Evolutionary conservation across 495 filamentous ascomycete species (phyloP), one percentile per base, ranked within the genome.

Genomic region (Neohortaea acidophila): DNA sequence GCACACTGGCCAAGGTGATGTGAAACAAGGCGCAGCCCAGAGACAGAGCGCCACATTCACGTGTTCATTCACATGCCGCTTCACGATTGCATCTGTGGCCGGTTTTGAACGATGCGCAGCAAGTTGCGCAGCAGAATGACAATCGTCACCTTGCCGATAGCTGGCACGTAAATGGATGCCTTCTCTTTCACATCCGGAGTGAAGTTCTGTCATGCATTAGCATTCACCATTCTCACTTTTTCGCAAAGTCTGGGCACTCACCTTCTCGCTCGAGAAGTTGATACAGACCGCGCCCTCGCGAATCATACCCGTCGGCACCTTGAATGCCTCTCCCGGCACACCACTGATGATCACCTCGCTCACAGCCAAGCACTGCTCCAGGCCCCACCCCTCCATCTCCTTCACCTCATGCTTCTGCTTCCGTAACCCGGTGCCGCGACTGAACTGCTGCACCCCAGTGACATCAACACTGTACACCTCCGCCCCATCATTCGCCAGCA

Each of bases 81-180:
- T n/a, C 7, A 7, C n/a, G 7, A 27, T 7, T 27, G 24, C 24
- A 27, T 30, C 2, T 42, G 4, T 31, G 36, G 43, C 7, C 27
- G 33, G 28, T 50, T 50, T 14, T 45, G 36, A 17, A 41, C 47
- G 18, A 49, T 21, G 13, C 47, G 41, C 58, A 94, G 63, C 8
- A 94, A 62, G 56, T 97, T 97, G 36, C 89, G 64, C 45, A 94
- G 65, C 42, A 97, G 60, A 12, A 96, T 75, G 9, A 86, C 79
- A 55, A 96, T 94, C 1, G 89, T 97, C 19, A 97, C 89, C 63
- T 94, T 97, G 37, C 89, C 89, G 51, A 91, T 91, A 2, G 85
- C 86, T 4, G 89, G 89, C 5, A 96, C 85, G 44, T 91, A 97
- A 51, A 97, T 86, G n/a, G 82, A 81, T 2, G 89, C 89, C 62